phyloP scores from a whole-genome alignment of 192 early-diverging fungal genomes.

The Lobosporangium transversale region DNA sequence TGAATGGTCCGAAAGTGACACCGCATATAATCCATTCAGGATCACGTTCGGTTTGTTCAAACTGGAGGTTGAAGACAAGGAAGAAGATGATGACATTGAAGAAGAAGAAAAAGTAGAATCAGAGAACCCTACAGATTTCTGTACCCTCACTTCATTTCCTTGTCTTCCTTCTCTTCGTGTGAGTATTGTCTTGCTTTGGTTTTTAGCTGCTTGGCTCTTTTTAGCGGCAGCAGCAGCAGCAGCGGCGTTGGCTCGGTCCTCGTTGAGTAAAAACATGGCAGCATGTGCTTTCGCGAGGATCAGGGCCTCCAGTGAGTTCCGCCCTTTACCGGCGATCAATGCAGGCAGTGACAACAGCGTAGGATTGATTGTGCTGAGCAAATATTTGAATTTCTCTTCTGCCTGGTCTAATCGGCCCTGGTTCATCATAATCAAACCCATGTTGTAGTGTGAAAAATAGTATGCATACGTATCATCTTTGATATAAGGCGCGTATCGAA shows the following conservation, averaged over 20 bases:
- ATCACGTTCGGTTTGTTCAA: background rate
- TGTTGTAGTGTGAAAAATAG: constrained; percentile 64
- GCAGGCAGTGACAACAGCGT: constrained; percentile 49
- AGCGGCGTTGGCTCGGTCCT: constrained; percentile 10
- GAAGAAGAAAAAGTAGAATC: no score
- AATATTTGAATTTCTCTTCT: constrained; percentile 60
- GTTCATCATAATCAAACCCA: constrained; percentile 61
- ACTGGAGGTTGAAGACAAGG: no score
- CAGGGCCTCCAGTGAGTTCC: constrained; percentile 74
- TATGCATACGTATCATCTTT: constrained; percentile 71
- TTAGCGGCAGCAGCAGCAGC: background rate
- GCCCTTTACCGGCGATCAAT: constrained; percentile 63
- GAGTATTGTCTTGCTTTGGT: no score
- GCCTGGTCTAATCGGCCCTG: constrained; percentile 49
- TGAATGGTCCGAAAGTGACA: no score
- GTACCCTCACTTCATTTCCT: no score
- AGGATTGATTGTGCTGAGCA: constrained; percentile 51
- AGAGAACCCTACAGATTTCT: no score
- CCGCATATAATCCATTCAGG: background rate
- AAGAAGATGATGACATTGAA: no score
- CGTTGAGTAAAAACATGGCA: constrained; percentile 41
- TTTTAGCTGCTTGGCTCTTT: background rate
- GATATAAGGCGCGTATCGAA: constrained; percentile 66
- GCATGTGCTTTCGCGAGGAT: constrained; percentile 71
- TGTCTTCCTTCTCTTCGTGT: no score